These are phyloP conservation scores for Planoprotostelium fungivorum DNA, from an alignment of 78 protist species.

Conservation along the genomic window DNA sequence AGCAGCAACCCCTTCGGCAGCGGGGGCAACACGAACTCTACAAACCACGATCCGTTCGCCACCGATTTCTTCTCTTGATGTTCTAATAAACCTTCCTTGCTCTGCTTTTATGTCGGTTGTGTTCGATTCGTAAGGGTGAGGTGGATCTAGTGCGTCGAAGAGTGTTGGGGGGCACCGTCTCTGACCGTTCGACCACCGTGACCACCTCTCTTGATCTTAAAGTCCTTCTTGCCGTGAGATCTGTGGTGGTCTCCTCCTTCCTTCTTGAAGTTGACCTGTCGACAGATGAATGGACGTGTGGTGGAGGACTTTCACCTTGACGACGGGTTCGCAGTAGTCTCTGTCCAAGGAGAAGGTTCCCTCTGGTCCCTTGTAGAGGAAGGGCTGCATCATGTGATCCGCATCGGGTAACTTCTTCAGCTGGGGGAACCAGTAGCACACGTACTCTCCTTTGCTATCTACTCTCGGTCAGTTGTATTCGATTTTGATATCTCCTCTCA, in stretches of 20 bases:
- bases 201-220: background rate
- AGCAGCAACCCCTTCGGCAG: no score
- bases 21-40: no score
- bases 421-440: constrained; percentile 10
- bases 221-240: background rate
- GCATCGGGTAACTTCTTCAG: background rate
- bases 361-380: background rate
- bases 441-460: background rate
- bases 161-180: background rate
- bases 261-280: background rate
- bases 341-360: background rate
- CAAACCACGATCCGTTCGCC: no score
- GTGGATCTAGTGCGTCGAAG: background rate
- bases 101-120: no score
- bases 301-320: no score
- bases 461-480: background rate
- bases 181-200: background rate
- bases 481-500: background rate
- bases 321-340: background rate
- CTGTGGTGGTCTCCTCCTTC: no score
- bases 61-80: no score
- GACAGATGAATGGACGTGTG: no score
- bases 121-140: no score
- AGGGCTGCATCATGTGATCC: background rate
- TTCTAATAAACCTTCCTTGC: no score